Evolutionary conservation across 306 rosid genomes (phyloP).

Genomic region (Biancaea sappan): DNA sequence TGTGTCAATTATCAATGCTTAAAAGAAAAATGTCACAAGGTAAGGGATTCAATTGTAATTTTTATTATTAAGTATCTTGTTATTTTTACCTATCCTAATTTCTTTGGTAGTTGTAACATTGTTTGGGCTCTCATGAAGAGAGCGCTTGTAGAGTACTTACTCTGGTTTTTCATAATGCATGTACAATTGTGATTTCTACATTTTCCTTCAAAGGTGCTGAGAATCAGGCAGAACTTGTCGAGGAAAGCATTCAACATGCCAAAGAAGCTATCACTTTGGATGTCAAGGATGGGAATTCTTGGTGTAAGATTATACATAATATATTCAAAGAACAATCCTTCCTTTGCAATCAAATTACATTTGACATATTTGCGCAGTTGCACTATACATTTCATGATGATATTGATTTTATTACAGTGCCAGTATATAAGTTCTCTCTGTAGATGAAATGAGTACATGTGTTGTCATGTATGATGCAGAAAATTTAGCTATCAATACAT

Average conservation of each 20-base stretch:
- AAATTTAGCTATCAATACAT: neutral
- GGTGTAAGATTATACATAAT: constrained; percentile 68
- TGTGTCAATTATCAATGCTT: constrained; percentile 93
- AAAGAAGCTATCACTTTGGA: constrained; percentile 89
- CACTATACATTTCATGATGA: neutral
- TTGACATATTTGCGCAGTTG: neutral
- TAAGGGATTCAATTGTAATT: constrained; percentile 31
- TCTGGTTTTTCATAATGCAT: constrained; percentile 25
- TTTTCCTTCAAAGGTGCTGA: constrained; percentile 58
- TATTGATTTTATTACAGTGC: neutral
- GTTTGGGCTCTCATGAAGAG: constrained; percentile 2
- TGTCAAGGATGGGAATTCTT: constrained; percentile 91
- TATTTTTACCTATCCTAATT: constrained; percentile 27
- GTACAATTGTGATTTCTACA: constrained; percentile 18
- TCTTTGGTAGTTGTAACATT: constrained; percentile 16
- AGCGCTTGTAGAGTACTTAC: neutral
- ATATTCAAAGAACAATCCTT: constrained; percentile 2
- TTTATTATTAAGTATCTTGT: neutral
- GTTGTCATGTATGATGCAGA: neutral
- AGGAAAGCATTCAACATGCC: constrained; percentile 94
- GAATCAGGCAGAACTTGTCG: constrained; percentile 83
- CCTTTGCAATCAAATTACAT: constrained; percentile 2
- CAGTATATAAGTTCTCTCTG: neutral
- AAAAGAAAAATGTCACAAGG: constrained; percentile 96
- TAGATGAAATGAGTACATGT: neutral